Conservation (phyloP, 1,284 basidiomycete species). For the Entoloma clypeatum region DNA sequence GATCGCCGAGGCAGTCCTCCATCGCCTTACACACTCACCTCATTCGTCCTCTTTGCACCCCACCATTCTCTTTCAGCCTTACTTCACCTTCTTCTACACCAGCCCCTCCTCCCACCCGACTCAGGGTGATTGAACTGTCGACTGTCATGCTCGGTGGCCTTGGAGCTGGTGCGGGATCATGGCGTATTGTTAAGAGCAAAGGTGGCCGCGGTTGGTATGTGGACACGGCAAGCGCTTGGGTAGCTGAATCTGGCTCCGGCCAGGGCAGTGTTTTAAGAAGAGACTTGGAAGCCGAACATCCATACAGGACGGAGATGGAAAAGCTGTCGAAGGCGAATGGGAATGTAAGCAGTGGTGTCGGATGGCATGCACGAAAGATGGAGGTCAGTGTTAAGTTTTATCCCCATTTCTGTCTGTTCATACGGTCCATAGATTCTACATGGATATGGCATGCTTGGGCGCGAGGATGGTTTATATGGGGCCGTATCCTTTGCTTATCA, state of each 20-base stretch:
- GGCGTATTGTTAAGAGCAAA: constrained; percentile 88
- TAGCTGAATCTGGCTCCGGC: constrained; percentile 37
- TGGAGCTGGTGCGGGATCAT: constrained; percentile 74
- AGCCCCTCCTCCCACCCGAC: constrained; percentile 59
- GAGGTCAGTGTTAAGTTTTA: constrained; percentile 57
- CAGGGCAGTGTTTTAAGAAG: constrained; percentile 48
- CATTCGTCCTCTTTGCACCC: constrained; percentile 74
- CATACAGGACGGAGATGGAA: constrained; percentile 66
- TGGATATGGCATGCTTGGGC: constrained; percentile 86
- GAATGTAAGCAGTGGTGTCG: constrained; percentile 84
- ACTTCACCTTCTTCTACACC: constrained; percentile 28
- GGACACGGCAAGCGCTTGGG: constrained; percentile 82
- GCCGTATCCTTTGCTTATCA: constrained; percentile 90
- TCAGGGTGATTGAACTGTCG: constrained; percentile 88
- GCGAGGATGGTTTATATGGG: constrained; percentile 92
- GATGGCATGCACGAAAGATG: constrained; percentile 98
- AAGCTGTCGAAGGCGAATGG: constrained; percentile 80
- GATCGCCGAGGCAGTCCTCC: constrained; percentile 51
- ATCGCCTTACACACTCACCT: constrained; percentile 66
- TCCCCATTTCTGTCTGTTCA: constrained; percentile 5
- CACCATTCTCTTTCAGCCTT: constrained; percentile 68
- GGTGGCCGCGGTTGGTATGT: constrained; percentile 96
- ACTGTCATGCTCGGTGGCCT: constrained; percentile 70
- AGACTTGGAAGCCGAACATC: constrained; percentile 60
- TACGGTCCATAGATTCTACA: constrained; percentile 59